These are phyloP conservation scores for Kodamaea plutei DNA, from an alignment of 1,139 yeast species.

Conservation along the genomic window DNA sequence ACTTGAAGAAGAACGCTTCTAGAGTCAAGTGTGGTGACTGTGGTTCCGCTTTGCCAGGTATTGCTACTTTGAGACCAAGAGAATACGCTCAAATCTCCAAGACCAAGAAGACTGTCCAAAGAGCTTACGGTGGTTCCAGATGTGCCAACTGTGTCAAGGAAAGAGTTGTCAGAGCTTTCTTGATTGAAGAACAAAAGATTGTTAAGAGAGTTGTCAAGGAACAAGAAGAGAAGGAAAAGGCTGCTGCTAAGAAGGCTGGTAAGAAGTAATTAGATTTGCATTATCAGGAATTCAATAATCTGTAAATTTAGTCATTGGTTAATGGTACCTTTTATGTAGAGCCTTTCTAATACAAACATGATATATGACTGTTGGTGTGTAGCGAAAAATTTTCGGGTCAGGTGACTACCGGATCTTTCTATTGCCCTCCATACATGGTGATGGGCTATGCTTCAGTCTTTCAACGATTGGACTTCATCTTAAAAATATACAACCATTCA, in stretches of 20 bases:
- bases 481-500: neutral
- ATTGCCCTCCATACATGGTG: no score
- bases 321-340: constrained; percentile 20
- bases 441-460: neutral
- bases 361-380: constrained; percentile 5
- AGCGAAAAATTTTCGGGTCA: neutral
- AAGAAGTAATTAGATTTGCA: constrained; percentile 27
- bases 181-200: constrained; percentile 98
- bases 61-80: constrained; percentile 95
- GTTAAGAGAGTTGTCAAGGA: constrained; percentile 98
- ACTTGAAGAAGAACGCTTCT: constrained; percentile 90
- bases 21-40: constrained; percentile 99
- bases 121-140: constrained; percentile 99
- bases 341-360: constrained; percentile 18
- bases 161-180: constrained; percentile 98
- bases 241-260: constrained; percentile 45
- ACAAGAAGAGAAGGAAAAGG: constrained; percentile 81
- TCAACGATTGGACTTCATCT: no score
- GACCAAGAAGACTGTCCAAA: constrained; percentile 96
- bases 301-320: constrained; percentile 16
- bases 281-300: constrained; percentile 10
- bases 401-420: neutral
- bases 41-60: constrained; percentile 88
- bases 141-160: constrained; percentile 98
- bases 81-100: constrained; percentile 91